Conservation (phyloP, 2,329 filamentous ascomycete genomes). For the Alternaria metachromatica region DNA sequence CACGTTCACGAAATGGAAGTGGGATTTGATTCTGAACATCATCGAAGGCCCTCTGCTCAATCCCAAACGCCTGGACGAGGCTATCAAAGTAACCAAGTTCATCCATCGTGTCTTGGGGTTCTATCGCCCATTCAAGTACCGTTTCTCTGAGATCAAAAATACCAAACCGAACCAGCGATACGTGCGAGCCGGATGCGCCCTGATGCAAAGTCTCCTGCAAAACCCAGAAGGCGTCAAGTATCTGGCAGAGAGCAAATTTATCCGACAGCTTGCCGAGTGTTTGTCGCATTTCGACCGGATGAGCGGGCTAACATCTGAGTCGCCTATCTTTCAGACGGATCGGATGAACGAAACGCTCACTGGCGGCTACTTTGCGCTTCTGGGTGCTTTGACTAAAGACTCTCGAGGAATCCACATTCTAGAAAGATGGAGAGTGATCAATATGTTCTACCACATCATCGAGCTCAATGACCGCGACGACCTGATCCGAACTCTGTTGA, state of each 20-base stretch:
- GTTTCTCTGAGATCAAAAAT: constrained; percentile 88
- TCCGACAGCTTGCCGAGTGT: constrained; percentile 94
- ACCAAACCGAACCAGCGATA: constrained; percentile 95
- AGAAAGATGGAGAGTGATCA: constrained; percentile 96
- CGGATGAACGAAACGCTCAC: constrained; percentile 86
- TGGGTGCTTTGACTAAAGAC: constrained; percentile 86
- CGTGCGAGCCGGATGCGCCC: constrained; percentile 83
- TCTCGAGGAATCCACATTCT: constrained; percentile 84
- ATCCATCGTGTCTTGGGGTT: constrained; percentile 94
- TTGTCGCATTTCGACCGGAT: constrained; percentile 93
- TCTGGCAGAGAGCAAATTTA: constrained; percentile 86
- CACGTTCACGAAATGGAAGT: constrained; percentile 96
- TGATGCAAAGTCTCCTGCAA: constrained; percentile 86
- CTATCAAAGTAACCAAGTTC: constrained; percentile 93
- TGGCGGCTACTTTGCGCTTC: constrained; percentile 90
- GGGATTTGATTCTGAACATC: constrained; percentile 88
- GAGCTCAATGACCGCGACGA: constrained; percentile 91
- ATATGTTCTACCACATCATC: constrained; percentile 99
- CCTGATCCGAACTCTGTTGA: constrained; percentile 84
- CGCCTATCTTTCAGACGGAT: constrained; percentile 86
- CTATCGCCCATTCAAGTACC: constrained; percentile 94
- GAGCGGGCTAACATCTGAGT: constrained; percentile 74
- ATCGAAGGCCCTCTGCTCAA: constrained; percentile 93
- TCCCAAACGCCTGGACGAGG: constrained; percentile 90
- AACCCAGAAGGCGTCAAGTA: constrained; percentile 85